A percentile compares a stretch with the other conserved stretches of the same genome.
Evolutionary conservation across 78 protist species (phyloP).

Genomic region (Speleostelium caveatum): DNA sequence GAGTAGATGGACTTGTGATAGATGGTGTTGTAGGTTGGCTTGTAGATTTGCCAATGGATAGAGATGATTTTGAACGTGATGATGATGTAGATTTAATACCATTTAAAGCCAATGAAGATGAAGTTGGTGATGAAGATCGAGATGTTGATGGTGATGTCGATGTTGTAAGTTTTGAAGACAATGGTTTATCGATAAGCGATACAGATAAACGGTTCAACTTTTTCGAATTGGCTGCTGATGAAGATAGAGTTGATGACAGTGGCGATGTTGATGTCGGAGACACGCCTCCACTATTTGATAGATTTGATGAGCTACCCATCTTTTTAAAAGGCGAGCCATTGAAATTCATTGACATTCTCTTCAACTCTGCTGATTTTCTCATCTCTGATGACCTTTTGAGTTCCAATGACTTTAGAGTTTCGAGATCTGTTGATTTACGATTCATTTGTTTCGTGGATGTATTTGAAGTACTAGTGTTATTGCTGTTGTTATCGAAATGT

Average conservation of each 20-base stretch:
- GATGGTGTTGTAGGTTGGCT: slow-evolving; percentile 4
- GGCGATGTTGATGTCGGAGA: slow-evolving; percentile 2
- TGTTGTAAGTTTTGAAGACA: slow-evolving; percentile 8
- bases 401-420: neutral
- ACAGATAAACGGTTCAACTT: too few relatives aligned
- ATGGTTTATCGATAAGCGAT: neutral
- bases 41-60: neutral
- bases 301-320: neutral
- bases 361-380: neutral
- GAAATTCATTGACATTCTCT: neutral
- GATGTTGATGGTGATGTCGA: slow-evolving; percentile 13
- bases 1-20: neutral
- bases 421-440: neutral
- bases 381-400: slow-evolving; percentile 6
- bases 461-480: neutral
- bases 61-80: neutral
- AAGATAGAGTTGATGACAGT: neutral
- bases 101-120: too few relatives aligned
- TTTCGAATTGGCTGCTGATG: too few relatives aligned
- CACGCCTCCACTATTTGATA: neutral
- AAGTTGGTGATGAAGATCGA: neutral
- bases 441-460: neutral
- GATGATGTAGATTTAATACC: neutral
- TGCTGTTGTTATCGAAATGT: neutral
- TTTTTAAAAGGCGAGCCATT: slow-evolving; percentile 12